Conservation (phyloP, 371 early-diverging fungal species). For the Mortierella sp. region DNA sequence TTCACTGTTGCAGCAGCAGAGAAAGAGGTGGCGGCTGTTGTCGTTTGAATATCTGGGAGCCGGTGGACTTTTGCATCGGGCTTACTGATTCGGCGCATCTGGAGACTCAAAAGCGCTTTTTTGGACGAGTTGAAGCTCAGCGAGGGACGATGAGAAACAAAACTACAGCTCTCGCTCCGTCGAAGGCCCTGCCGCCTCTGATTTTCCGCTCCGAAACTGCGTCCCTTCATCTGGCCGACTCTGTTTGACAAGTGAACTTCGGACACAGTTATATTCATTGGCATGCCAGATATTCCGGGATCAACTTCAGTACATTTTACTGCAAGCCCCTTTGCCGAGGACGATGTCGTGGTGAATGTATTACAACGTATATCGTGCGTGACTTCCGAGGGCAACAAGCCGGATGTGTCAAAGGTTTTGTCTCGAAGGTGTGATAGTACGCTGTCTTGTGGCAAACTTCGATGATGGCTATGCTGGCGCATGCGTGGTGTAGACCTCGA, state of each 20-base stretch:
- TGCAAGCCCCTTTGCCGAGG: too few species aligned
- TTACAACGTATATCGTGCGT: neutral
- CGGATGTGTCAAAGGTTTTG: neutral
- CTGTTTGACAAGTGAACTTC: too few species aligned
- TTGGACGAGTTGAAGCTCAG: conserved; percentile 39
- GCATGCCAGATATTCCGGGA: too few species aligned
- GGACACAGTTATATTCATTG: too few species aligned
- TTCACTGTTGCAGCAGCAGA: neutral
- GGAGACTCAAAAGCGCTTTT: conserved; percentile 34
- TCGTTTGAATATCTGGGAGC: conserved; percentile 34
- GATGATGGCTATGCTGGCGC: conserved; percentile 17
- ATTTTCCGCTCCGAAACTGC: neutral
- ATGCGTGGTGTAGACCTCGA: neutral
- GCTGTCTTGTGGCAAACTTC: conserved; percentile 22
- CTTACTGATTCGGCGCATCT: conserved; percentile 44
- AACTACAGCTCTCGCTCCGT: conserved; percentile 36
- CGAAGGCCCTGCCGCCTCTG: neutral
- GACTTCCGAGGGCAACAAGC: neutral
- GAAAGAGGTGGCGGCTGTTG: neutral
- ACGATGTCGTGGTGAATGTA: neutral
- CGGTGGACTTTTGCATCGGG: conserved; percentile 37
- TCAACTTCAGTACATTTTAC: too few species aligned
- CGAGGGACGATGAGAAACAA: conserved; percentile 18
- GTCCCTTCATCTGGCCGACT: neutral
- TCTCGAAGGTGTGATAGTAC: neutral